Base-by-base conservation (phyloP, 225 moss, liverwort and hornwort species). In the Marchantia paleacea region DNA sequence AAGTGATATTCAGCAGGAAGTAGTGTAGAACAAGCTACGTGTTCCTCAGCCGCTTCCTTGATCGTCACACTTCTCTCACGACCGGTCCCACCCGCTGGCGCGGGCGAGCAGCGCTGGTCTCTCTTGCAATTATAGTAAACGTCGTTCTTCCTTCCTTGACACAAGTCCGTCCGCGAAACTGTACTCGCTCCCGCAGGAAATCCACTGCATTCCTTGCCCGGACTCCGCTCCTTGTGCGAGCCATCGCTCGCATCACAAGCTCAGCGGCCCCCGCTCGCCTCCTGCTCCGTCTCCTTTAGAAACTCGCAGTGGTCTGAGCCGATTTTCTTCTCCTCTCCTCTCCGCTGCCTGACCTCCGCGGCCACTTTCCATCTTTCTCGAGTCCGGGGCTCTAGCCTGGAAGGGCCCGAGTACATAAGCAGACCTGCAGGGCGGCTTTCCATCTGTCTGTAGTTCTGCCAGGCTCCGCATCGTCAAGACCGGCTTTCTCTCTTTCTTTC, bases 101-200 rank as follows among this genome's bases (percentile, higher is more conserved):
- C 73, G 52, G 52, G 25, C 73, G 8, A 18, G 14, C 13, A 6
- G 14, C 22, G 54, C 26, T 30, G 10, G 60, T 16, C 61, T 61
- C 76, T 22, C 76, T 60, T 76, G 76, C 60, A 61, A 61, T 60
- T 76, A 39, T 76, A 76, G 76, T 48, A 61, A 62, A 62, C 76
- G 60, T 28, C 76, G 58, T 55, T 54, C 48, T 61, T 9, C 62
- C 6, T 11, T 60, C 55, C 61, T 76, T 48, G 55, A 5, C 16
- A 29, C 75, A 29, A 76, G 48, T 47, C 55, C 55, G 18, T 75
- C 55, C 75, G 55, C 29, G n/a, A 75, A 55, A 75, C 60, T 57
- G 39, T 60, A 28, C 26, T n/a, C n/a, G n/a, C n/a, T 20, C 22
- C 12, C 52, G 53, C 0, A 57, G 31, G 58, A 76, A 47, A n/a